These are phyloP conservation scores for Lodderomyces jiufengensis DNA, from an alignment of 1,139 yeast species.

Conservation along the genomic window DNA sequence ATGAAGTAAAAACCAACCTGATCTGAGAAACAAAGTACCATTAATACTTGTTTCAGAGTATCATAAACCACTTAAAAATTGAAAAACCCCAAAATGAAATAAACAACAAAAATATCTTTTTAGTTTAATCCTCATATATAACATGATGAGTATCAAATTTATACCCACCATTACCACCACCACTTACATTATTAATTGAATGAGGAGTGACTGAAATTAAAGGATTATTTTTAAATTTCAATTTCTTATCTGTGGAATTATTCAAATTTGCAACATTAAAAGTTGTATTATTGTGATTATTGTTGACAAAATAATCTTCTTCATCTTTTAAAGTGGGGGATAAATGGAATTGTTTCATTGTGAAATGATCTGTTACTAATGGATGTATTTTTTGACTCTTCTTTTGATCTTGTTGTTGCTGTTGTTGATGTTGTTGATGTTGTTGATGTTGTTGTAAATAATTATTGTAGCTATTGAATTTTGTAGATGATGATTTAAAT, in stretches of 20 bases:
- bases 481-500: too few relatives aligned
- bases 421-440: background rate
- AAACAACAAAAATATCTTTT: too few relatives aligned
- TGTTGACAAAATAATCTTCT: slow-evolving; percentile 1
- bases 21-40: too few relatives aligned
- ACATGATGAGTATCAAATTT: too few relatives aligned
- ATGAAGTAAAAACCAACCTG: too few relatives aligned
- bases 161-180: background rate
- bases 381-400: too few relatives aligned
- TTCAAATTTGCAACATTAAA: too few relatives aligned
- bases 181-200: slow-evolving; percentile 1
- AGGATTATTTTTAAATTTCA: slow-evolving; percentile 2
- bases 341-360: slow-evolving; percentile 13
- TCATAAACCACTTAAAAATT: too few relatives aligned
- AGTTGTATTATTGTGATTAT: background rate
- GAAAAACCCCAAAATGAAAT: too few relatives aligned
- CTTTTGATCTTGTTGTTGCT: background rate
- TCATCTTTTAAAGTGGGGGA: slow-evolving; percentile 8
- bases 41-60: too few relatives aligned
- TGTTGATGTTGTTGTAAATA: background rate
- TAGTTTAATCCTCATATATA: slow-evolving; percentile 5
- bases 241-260: background rate
- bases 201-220: slow-evolving; percentile 5
- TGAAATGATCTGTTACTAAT: slow-evolving; percentile 4
- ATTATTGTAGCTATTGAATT: too few relatives aligned